These are phyloP conservation scores for Hanseniaspora hatyaiensis DNA, from an alignment of 805 yeast species.

Conservation along the genomic window DNA sequence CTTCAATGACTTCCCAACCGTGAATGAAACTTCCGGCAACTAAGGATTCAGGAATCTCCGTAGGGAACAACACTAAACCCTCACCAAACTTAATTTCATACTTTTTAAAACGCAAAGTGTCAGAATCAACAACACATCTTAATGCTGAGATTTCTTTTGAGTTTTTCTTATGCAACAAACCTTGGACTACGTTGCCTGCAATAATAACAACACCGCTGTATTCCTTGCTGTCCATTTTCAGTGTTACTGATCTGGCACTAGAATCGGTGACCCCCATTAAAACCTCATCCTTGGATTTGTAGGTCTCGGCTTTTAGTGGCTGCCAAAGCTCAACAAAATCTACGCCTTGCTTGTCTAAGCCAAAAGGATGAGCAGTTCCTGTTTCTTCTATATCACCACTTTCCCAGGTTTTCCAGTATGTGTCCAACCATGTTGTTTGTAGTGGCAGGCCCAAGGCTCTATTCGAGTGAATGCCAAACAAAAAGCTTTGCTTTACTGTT, in stretches of 20 bases:
- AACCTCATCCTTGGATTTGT: constrained; percentile 20
- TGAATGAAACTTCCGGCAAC: constrained; percentile 22
- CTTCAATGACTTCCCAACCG: constrained; percentile 28
- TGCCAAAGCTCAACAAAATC: constrained; percentile 30
- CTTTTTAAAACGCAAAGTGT: constrained; percentile 18
- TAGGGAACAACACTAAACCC: constrained; percentile 25
- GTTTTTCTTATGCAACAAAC: constrained; percentile 24
- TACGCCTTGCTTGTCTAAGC: constrained; percentile 24
- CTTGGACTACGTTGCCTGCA: constrained; percentile 30
- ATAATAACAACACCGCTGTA: constrained; percentile 26
- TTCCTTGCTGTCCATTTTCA: constrained; percentile 21
- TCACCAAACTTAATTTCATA: constrained; percentile 23
- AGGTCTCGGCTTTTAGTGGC: constrained; percentile 25
- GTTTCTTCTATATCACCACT: constrained; percentile 29
- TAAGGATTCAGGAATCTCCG: constrained; percentile 19
- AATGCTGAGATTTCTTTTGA: constrained; percentile 24
- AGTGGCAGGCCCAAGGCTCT: constrained; percentile 14
- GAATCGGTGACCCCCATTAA: constrained; percentile 16
- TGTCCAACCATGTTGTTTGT: constrained; percentile 19
- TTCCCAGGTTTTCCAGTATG: constrained; percentile 28
- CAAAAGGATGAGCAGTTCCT: constrained; percentile 27
- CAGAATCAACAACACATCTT: constrained; percentile 20
- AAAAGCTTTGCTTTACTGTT: constrained; percentile 23
- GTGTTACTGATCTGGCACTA: constrained; percentile 22
- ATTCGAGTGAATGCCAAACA: constrained; percentile 27